phyloP scores from a whole-genome alignment of 345 rosid genomes.

The Laguncularia racemosa region DNA sequence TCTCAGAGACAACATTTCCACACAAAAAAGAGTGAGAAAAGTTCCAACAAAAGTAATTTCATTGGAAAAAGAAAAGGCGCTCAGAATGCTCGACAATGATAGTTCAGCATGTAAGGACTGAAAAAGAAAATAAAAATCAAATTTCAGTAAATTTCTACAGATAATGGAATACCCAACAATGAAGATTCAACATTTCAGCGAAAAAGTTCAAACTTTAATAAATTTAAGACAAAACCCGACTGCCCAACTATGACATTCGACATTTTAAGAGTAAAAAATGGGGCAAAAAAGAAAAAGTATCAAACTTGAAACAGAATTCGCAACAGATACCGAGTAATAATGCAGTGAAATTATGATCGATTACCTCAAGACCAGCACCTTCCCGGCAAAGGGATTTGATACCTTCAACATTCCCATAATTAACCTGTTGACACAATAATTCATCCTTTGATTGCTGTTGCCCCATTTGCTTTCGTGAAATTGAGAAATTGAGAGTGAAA shows the following conservation, averaged over 20 bases:
- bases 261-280: neutral
- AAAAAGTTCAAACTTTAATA: too few species aligned
- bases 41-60: neutral
- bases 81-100: too few species aligned
- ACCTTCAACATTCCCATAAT: slow-evolving; percentile 63
- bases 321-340: too few species aligned
- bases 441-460: slow-evolving; percentile 92
- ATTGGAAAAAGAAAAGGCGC: neutral
- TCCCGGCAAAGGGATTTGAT: slow-evolving; percentile 66
- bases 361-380: slow-evolving; percentile 95
- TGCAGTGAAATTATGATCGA: neutral
- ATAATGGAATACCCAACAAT: too few species aligned
- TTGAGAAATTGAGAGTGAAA: too few species aligned
- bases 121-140: too few species aligned
- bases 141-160: too few species aligned
- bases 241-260: too few species aligned
- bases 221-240: too few species aligned
- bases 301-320: neutral
- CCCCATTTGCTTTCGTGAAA: slow-evolving; percentile 41
- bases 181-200: too few species aligned
- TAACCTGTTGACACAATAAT: slow-evolving; percentile 76
- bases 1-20: neutral
- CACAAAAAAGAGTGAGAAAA: neutral
- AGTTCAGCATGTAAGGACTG: too few species aligned
- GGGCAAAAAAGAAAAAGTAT: neutral